Conservation (phyloP, 192 early-diverging fungal genomes). For the Phlyctochytrium planicorne region DNA sequence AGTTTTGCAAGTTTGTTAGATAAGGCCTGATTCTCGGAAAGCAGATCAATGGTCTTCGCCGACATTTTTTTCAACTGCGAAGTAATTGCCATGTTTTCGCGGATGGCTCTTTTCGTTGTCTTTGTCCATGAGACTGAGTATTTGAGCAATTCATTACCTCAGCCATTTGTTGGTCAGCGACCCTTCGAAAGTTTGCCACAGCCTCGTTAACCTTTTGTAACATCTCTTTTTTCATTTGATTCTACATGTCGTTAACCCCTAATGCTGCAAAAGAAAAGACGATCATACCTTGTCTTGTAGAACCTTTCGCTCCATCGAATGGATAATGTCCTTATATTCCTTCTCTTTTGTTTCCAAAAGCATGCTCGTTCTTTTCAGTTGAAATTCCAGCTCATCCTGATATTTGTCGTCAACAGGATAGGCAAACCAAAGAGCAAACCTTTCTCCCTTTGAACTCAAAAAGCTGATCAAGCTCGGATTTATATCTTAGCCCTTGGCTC, state of each 20-base stretch:
- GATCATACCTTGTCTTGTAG: constrained; percentile 55
- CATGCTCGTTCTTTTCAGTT: constrained; percentile 33
- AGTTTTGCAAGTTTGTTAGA: constrained; percentile 42
- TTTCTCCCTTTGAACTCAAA: constrained; percentile 47
- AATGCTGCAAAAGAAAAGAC: background rate
- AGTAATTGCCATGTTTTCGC: constrained; percentile 62
- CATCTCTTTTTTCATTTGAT: constrained; percentile 59
- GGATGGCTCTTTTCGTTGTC: constrained; percentile 63
- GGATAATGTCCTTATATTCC: constrained; percentile 52
- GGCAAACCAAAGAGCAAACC: constrained; percentile 25
- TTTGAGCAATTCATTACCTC: constrained; percentile 32
- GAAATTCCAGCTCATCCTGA: constrained; percentile 51
- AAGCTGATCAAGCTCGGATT: constrained; percentile 51
- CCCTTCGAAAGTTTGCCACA: constrained; percentile 52
- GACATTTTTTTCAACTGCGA: constrained; percentile 61
- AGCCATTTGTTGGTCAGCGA: constrained; percentile 66
- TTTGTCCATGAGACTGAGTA: constrained; percentile 4
- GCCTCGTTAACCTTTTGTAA: constrained; percentile 62
- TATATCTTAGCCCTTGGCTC: constrained; percentile 34
- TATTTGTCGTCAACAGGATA: background rate
- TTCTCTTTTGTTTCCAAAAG: constrained; percentile 50
- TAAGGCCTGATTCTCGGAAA: constrained; percentile 54
- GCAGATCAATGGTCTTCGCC: constrained; percentile 47
- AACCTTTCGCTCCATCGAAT: constrained; percentile 58
- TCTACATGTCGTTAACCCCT: constrained; percentile 25